Percentiles rank a stretch among this genome's conserved stretches.
These are phyloP conservation scores for Myrica gale DNA, from an alignment of 306 rosid genomes.

Conservation along the genomic window DNA sequence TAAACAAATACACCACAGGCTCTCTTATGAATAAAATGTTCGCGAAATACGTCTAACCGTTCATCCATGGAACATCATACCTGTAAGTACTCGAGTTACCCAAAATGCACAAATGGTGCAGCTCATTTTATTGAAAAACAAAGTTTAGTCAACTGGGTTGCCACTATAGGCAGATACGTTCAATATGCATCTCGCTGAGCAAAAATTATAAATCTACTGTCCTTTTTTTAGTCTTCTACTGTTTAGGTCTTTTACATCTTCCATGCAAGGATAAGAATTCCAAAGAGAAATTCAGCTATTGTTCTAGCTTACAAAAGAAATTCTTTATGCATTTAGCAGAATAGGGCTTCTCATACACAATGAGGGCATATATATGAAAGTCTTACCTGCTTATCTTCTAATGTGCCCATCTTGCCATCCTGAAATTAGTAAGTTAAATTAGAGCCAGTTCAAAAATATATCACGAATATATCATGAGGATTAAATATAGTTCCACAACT, in stretches of 20 bases:
- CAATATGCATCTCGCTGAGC: background rate
- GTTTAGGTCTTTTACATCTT: background rate
- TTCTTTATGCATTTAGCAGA: background rate
- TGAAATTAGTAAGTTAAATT: slow-evolving; percentile 37
- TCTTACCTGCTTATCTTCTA: slow-evolving; percentile 76
- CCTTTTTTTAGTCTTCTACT: background rate
- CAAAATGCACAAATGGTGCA: background rate
- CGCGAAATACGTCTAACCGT: background rate
- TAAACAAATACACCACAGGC: background rate
- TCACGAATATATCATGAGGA: too few species aligned
- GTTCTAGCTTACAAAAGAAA: background rate
- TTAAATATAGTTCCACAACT: background rate
- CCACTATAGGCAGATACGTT: background rate
- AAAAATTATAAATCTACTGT: background rate
- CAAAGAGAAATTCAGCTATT: background rate
- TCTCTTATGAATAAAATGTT: background rate
- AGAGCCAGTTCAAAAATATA: slow-evolving; percentile 27
- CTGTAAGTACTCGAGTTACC: background rate
- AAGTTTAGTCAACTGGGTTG: background rate
- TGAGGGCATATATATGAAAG: background rate
- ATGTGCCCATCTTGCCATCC: slow-evolving; percentile 58
- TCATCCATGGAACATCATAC: background rate
- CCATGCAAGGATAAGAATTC: background rate
- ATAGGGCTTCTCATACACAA: background rate
- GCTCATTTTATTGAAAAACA: background rate